These are phyloP conservation scores for Dipteronia sinensis DNA, from an alignment of 345 rosid species.

Conservation along the genomic window DNA sequence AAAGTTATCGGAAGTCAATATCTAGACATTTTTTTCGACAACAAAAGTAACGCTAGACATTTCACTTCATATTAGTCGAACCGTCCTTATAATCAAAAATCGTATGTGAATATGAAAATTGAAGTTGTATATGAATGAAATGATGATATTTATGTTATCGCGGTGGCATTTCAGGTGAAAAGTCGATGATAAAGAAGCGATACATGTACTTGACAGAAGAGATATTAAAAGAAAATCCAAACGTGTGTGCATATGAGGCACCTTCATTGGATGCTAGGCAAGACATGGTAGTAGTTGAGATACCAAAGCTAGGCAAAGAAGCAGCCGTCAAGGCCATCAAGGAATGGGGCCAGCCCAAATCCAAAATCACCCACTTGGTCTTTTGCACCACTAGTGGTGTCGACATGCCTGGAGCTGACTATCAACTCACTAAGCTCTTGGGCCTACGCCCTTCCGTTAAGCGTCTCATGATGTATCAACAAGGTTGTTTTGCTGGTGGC, in stretches of 20 bases:
- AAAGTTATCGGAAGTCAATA: no score
- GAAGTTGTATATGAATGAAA: no score
- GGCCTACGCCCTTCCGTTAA: slow-evolving; percentile 57
- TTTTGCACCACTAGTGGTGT: slow-evolving; percentile 59
- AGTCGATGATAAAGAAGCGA: slow-evolving; percentile 48
- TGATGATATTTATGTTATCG: no score
- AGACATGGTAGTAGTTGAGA: slow-evolving; percentile 46
- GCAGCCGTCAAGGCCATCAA: slow-evolving; percentile 53
- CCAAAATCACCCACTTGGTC: slow-evolving; percentile 57
- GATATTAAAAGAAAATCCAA: slow-evolving; percentile 42
- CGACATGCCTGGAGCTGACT: slow-evolving; percentile 66
- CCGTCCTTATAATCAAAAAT: no score
- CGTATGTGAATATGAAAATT: no score
- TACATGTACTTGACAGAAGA: slow-evolving; percentile 49
- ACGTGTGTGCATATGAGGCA: slow-evolving; percentile 39
- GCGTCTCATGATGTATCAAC: slow-evolving; percentile 62
- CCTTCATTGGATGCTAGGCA: slow-evolving; percentile 51
- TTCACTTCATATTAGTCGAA: no score
- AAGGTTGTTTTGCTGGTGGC: slow-evolving; percentile 54
- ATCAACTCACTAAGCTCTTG: slow-evolving; percentile 57
- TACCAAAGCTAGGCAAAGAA: slow-evolving; percentile 54
- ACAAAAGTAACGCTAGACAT: no score
- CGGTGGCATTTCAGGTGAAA: slow-evolving; percentile 39
- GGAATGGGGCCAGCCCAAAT: slow-evolving; percentile 61
- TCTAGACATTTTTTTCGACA: no score